Conservation (phyloP, 768 basidiomycete species). For the Rhizopogon roseolus region DNA sequence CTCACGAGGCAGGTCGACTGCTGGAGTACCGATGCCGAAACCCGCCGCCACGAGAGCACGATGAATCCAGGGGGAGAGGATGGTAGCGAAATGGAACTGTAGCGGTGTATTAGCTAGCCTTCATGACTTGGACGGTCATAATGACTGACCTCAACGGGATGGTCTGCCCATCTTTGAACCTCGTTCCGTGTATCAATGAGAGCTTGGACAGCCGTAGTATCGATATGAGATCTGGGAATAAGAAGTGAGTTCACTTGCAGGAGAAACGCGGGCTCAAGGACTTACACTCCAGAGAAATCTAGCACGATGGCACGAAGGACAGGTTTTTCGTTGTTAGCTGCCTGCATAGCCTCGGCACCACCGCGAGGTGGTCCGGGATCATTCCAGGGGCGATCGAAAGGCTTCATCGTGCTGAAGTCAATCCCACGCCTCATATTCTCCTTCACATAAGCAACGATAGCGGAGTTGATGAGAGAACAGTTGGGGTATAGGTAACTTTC, state of each 20-base stretch:
- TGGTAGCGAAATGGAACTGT: slow-evolving; percentile 91
- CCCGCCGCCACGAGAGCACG: slow-evolving; percentile 87
- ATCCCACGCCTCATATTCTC: slow-evolving; percentile 68
- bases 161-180: slow-evolving; percentile 85
- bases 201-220: slow-evolving; percentile 88
- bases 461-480: slow-evolving; percentile 60
- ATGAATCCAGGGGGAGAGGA: slow-evolving; percentile 91
- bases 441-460: slow-evolving; percentile 80
- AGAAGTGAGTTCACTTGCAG: not conserved
- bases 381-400: slow-evolving; percentile 89
- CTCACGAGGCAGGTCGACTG: slow-evolving; percentile 45
- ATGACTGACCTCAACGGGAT: slow-evolving; percentile 57
- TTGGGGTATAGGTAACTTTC: slow-evolving; percentile 90
- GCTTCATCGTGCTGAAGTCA: slow-evolving; percentile 59
- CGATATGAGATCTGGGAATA: slow-evolving; percentile 67
- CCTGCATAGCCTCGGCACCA: slow-evolving; percentile 41
- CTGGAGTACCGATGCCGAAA: slow-evolving; percentile 69
- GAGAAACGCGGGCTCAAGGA: slow-evolving; percentile 3
- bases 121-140: not conserved
- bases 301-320: slow-evolving; percentile 81
- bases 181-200: slow-evolving; percentile 84
- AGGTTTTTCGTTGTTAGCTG: slow-evolving; percentile 53
- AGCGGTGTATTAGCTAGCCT: slow-evolving; percentile 1
- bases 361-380: slow-evolving; percentile 71
- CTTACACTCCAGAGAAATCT: slow-evolving; percentile 83